These are phyloP conservation scores for Phytophthora foliorum DNA, from an alignment of 352 stramenopile genomes.

Conservation along the genomic window DNA sequence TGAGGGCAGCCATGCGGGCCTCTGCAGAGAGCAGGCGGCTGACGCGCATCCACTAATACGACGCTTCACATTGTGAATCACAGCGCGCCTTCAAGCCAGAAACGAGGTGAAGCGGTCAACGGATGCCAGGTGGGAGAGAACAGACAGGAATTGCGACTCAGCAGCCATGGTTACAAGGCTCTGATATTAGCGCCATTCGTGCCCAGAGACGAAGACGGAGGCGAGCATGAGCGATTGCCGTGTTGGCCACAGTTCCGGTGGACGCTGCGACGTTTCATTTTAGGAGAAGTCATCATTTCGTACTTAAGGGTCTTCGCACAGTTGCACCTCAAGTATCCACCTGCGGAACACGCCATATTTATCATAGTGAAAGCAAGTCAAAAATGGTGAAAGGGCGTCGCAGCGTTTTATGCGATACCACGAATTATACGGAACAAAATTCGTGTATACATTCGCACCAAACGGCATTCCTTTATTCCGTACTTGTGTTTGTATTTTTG, in stretches of 20 bases:
- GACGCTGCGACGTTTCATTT: slow-evolving; percentile 6
- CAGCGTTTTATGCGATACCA: slow-evolving; percentile 6
- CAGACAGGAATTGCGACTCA: slow-evolving; percentile 5
- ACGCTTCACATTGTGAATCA: slow-evolving; percentile 18
- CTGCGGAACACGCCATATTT: not conserved
- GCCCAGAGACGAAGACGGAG: not conserved
- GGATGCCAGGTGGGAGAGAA: slow-evolving; percentile 35
- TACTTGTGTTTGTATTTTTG: too few species aligned
- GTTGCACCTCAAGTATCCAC: slow-evolving; percentile 14
- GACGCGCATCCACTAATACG: slow-evolving; percentile 16
- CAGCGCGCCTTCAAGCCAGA: slow-evolving; percentile 25
- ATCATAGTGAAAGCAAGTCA: slow-evolving; percentile 19
- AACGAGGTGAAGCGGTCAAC: slow-evolving; percentile 21
- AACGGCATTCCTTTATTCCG: too few species aligned
- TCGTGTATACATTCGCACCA: not conserved
- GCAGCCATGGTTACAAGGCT: not conserved
- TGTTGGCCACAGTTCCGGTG: slow-evolving; percentile 28
- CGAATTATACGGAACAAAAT: not conserved
- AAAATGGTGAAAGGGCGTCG: slow-evolving; percentile 11
- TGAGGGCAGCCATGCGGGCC: not conserved
- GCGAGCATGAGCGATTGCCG: not conserved
- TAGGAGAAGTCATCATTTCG: not conserved
- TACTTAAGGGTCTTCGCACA: slow-evolving; percentile 1
- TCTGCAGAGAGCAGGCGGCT: not conserved
- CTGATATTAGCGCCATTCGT: not conserved